These are phyloP conservation scores for Yamagishiella unicocca DNA, from an alignment of 139 green algal species.

Conservation along the genomic window DNA sequence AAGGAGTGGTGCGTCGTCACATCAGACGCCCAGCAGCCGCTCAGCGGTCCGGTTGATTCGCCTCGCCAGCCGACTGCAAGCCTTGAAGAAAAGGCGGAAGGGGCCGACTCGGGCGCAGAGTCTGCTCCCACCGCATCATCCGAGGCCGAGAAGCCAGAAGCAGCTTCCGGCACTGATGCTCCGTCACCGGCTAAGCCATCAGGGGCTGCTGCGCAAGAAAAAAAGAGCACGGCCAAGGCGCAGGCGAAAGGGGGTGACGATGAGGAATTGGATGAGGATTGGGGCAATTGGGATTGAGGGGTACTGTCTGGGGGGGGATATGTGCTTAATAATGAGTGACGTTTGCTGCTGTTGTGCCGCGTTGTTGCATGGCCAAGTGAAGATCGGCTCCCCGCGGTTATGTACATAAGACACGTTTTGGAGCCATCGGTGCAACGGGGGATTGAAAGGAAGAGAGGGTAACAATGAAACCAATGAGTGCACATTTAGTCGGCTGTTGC, in stretches of 20 bases:
- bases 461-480: too few relatives aligned
- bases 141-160: background rate
- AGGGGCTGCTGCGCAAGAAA: background rate
- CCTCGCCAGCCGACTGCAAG: background rate
- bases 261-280: constrained; percentile 53
- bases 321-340: too few relatives aligned
- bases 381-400: too few relatives aligned
- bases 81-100: too few relatives aligned
- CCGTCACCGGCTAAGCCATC: background rate
- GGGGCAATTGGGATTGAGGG: constrained; percentile 50
- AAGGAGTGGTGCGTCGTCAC: constrained; percentile 36
- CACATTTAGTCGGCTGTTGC: too few relatives aligned
- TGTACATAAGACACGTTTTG: too few relatives aligned
- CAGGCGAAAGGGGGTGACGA: background rate
- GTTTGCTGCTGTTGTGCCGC: too few relatives aligned
- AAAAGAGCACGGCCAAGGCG: background rate
- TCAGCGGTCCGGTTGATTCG: background rate
- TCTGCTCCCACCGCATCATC: background rate
- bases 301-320: background rate
- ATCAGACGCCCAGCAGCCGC: constrained; percentile 3
- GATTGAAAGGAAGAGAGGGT: too few relatives aligned
- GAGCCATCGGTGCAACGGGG: too few relatives aligned
- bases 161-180: background rate
- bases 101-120: background rate
- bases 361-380: too few relatives aligned